Conservation (phyloP, 805 yeast genomes). For the Ogataea glucozyma region DNA sequence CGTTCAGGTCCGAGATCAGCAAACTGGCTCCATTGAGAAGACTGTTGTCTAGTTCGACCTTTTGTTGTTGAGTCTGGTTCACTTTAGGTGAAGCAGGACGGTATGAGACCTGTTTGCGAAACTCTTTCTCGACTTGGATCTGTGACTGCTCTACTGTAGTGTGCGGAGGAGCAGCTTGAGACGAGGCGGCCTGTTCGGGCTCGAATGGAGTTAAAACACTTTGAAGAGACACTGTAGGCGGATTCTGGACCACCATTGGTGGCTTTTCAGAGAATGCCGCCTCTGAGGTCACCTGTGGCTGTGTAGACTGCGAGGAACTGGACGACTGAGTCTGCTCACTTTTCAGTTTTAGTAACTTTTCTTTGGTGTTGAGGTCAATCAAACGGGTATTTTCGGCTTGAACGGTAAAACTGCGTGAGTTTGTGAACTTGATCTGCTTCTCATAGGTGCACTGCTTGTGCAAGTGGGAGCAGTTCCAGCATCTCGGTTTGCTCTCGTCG, state of each 20-base stretch:
- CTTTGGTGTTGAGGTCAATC: conserved; percentile 20
- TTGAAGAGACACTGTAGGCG: conserved; percentile 12
- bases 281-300: not conserved
- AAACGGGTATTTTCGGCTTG: conserved; percentile 15
- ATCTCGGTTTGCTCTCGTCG: conserved; percentile 41
- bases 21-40: conserved; percentile 37
- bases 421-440: conserved; percentile 35
- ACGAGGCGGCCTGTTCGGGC: not conserved
- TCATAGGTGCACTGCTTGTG: conserved; percentile 41
- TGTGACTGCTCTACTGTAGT: not conserved
- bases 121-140: conserved; percentile 14
- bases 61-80: conserved; percentile 13
- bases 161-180: not conserved
- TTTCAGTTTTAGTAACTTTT: conserved; percentile 6
- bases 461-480: conserved; percentile 42
- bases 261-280: conserved; percentile 10
- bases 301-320: not conserved
- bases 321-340: not conserved
- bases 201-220: conserved; percentile 5
- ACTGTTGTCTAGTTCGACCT: conserved; percentile 32
- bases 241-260: conserved; percentile 29
- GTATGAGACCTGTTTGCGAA: conserved; percentile 16
- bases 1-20: conserved; percentile 38
- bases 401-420: conserved; percentile 32
- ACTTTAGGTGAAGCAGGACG: conserved; percentile 13